phyloP scores from a whole-genome alignment of 164 flowering plant species.

The Amborella trichopoda region DNA sequence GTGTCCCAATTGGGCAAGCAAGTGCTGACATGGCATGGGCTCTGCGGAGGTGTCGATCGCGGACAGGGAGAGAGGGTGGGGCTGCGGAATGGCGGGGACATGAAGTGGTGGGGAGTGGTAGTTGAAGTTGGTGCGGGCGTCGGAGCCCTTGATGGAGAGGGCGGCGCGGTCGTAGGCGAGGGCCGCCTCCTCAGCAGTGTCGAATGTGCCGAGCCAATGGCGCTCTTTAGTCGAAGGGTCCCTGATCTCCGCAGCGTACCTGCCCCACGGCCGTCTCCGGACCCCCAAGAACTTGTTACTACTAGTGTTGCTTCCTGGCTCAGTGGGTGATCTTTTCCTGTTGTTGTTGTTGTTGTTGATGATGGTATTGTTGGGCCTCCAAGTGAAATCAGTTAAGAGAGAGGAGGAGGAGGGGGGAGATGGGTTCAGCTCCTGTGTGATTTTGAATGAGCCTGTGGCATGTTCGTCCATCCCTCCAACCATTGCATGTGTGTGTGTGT shows the following conservation, averaged over 20 bases:
- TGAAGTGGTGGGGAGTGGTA: slow-evolving; percentile 36
- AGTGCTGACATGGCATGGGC: slow-evolving; percentile 3
- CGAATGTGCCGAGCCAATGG: slow-evolving; percentile 44
- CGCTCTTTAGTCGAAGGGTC: slow-evolving; percentile 41
- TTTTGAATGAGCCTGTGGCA: no score
- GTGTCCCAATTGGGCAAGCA: slow-evolving; percentile 6
- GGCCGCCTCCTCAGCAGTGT: slow-evolving; percentile 45
- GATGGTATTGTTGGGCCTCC: no score
- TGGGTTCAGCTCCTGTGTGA: no score
- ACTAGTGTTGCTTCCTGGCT: no score
- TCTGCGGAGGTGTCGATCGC: slow-evolving; percentile 14
- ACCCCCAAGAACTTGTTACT: slow-evolving; percentile 25
- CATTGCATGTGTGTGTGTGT: no score
- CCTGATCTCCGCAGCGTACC: slow-evolving; percentile 42
- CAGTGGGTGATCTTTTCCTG: no score
- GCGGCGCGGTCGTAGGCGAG: slow-evolving; percentile 38
- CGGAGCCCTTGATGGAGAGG: slow-evolving; percentile 31
- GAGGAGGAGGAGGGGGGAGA: no score
- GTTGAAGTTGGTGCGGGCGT: slow-evolving; percentile 38
- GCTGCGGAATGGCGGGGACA: slow-evolving; percentile 23
- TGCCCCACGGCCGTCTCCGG: slow-evolving; percentile 33
- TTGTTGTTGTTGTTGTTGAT: no score
- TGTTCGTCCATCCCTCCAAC: no score
- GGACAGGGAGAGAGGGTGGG: slow-evolving; percentile 29
- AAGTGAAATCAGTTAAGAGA: no score